Evolutionary conservation across 805 yeast species (phyloP).

Genomic region (Jamesozyma gamospora): DNA sequence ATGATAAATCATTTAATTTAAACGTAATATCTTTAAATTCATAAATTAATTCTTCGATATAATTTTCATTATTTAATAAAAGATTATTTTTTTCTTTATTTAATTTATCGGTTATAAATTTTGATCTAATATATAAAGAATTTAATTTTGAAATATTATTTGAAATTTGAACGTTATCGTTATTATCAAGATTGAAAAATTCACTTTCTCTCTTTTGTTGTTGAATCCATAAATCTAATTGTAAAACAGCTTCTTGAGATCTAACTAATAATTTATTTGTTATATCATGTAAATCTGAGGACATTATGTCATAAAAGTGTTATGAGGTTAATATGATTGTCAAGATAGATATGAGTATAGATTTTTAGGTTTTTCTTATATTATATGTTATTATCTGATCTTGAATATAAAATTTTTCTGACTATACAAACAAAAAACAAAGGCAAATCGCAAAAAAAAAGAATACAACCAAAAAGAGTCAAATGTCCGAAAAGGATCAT

Average conservation of each 20-base stretch:
- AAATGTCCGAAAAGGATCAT: too few species aligned
- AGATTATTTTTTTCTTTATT: slow-evolving; percentile 6
- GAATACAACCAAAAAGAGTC: background rate
- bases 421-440: background rate
- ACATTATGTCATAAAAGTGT: too few species aligned
- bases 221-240: slow-evolving; percentile 23
- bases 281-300: slow-evolving; percentile 11
- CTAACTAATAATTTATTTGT: slow-evolving; percentile 20
- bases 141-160: slow-evolving; percentile 20
- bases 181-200: background rate
- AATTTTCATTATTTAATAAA: slow-evolving; percentile 6
- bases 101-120: slow-evolving; percentile 15
- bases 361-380: too few species aligned
- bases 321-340: too few species aligned
- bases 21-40: slow-evolving; percentile 22
- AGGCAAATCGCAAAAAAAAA: background rate
- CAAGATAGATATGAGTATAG: too few species aligned
- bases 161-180: slow-evolving; percentile 1
- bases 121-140: slow-evolving; percentile 19
- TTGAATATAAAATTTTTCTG: too few species aligned
- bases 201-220: slow-evolving; percentile 11
- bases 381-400: background rate
- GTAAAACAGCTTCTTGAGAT: slow-evolving; percentile 25
- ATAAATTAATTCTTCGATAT: slow-evolving; percentile 17
- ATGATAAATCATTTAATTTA: slow-evolving; percentile 19